phyloP scores from a whole-genome alignment of 2,329 filamentous ascomycete genomes.

The Dactylellina parvicollis region DNA sequence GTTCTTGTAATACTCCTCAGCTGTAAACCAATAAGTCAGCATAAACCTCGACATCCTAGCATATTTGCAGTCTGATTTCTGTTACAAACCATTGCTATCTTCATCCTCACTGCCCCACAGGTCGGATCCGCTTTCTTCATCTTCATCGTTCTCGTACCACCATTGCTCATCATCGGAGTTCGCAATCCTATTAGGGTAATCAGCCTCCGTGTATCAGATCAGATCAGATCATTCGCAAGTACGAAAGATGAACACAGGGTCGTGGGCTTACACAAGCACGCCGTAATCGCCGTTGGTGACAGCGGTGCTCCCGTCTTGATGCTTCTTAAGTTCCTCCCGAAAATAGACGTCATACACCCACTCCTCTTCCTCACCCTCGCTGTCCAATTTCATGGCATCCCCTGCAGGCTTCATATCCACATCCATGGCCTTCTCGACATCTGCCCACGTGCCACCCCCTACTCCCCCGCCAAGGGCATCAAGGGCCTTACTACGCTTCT shows the following conservation, averaged over 20 bases:
- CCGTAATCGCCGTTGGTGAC: slow-evolving; percentile 53
- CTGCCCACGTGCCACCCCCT: slow-evolving; percentile 57
- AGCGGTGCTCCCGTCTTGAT: slow-evolving; percentile 34
- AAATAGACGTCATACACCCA: slow-evolving; percentile 58
- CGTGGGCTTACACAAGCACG: slow-evolving; percentile 44
- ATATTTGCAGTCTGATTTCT: neutral
- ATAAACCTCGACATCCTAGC: slow-evolving; percentile 2
- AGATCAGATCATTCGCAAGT: neutral
- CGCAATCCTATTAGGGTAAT: slow-evolving; percentile 34
- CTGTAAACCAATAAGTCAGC: slow-evolving; percentile 33
- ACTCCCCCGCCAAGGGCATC: slow-evolving; percentile 57
- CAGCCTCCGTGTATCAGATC: slow-evolving; percentile 22
- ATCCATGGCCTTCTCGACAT: slow-evolving; percentile 50
- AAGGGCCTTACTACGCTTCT: slow-evolving; percentile 35
- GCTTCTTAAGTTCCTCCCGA: slow-evolving; percentile 55
- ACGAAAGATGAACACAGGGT: neutral
- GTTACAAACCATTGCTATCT: slow-evolving; percentile 57
- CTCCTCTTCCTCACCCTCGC: slow-evolving; percentile 54
- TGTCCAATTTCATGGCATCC: slow-evolving; percentile 50
- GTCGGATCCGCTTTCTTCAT: slow-evolving; percentile 56
- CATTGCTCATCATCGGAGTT: slow-evolving; percentile 58
- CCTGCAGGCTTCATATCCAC: slow-evolving; percentile 31
- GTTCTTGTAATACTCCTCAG: slow-evolving; percentile 58
- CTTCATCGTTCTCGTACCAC: slow-evolving; percentile 58
- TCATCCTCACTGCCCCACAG: slow-evolving; percentile 57